These are phyloP conservation scores for Fusarium piperis DNA, from an alignment of 2,329 filamentous ascomycete genomes.

Conservation along the genomic window DNA sequence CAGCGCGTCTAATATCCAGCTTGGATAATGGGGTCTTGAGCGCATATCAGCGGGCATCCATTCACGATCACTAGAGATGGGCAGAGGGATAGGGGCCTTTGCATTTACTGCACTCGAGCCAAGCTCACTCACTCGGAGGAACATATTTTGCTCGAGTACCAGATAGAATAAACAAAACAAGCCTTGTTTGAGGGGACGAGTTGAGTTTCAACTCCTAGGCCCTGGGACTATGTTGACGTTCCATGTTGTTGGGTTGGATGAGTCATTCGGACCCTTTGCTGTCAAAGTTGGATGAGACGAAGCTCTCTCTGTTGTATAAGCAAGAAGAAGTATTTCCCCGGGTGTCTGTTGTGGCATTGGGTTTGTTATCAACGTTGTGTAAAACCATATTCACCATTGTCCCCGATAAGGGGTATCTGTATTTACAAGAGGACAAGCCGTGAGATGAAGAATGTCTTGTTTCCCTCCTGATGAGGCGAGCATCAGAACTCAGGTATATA, in stretches of 20 bases:
- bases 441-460: neutral
- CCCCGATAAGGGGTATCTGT: neutral
- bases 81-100: neutral
- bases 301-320: neutral
- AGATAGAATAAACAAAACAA: neutral
- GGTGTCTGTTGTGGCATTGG: neutral
- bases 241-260: no score
- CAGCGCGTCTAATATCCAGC: neutral
- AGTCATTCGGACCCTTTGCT: neutral
- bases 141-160: neutral
- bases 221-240: no score
- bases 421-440: neutral
- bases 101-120: neutral
- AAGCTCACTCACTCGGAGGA: neutral
- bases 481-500: neutral
- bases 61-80: slow-evolving; percentile 8
- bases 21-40: slow-evolving; percentile 1
- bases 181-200: neutral
- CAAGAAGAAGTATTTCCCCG: neutral
- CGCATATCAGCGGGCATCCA: neutral
- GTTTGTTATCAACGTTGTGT: neutral
- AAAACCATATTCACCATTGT: neutral
- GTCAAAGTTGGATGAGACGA: neutral
- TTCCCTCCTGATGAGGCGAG: neutral
- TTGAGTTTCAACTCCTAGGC: neutral